Evolutionary conservation across 192 early-diverging fungal genomes (phyloP).

Genomic region (Rhizophagus clarus): DNA sequence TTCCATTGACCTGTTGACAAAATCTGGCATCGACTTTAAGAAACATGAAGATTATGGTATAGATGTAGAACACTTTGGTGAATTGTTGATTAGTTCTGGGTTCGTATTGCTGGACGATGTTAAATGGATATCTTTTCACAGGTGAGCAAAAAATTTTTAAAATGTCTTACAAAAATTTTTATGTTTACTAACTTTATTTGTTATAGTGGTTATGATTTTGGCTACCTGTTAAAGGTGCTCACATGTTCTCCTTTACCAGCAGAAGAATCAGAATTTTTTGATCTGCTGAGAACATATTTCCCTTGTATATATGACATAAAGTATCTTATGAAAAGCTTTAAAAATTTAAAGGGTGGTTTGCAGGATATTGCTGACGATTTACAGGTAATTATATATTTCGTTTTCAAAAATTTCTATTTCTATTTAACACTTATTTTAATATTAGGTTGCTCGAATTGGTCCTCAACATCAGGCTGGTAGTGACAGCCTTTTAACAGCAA

Average conservation of each 20-base stretch:
- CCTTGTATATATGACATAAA: conserved; percentile 99
- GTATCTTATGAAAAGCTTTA: conserved; percentile 96
- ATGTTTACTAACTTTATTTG: background rate
- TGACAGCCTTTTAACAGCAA: conserved; percentile 93
- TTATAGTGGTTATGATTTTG: conserved; percentile 95
- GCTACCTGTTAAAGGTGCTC: conserved; percentile 94
- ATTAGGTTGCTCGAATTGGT: conserved; percentile 84
- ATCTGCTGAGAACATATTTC: conserved; percentile 87
- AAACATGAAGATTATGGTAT: conserved; percentile 96
- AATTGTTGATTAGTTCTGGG: conserved; percentile 95
- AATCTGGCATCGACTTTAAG: conserved; percentile 98
- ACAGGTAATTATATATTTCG: conserved; percentile 54
- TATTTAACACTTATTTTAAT: background rate
- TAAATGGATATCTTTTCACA: conserved; percentile 98
- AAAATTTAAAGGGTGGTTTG: conserved; percentile 94
- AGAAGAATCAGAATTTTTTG: conserved; percentile 96
- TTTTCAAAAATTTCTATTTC: too few relatives aligned
- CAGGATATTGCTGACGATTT: conserved; percentile 98
- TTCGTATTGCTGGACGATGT: conserved; percentile 93
- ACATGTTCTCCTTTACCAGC: conserved; percentile 89
- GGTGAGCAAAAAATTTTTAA: conserved; percentile 46
- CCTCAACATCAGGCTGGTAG: conserved; percentile 99
- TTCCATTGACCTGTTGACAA: conserved; percentile 95
- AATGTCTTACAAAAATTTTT: conserved; percentile 12
- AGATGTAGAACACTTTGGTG: conserved; percentile 94